Percentiles rank a stretch among this genome's conserved stretches.
Evolutionary conservation across 169 alveolate species (phyloP).

Genomic region (Plasmodium malariae): DNA sequence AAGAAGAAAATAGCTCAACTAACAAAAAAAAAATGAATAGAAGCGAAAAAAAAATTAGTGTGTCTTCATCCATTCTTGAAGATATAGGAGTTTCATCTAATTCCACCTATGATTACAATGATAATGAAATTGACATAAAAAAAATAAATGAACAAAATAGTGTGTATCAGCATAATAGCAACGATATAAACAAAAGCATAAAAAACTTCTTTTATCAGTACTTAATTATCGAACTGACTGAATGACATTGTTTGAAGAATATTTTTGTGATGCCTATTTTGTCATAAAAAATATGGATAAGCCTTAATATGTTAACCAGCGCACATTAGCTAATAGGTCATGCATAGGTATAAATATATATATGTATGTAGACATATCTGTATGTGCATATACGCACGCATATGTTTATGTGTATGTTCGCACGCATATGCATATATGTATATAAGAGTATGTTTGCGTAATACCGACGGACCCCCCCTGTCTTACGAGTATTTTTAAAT

Average conservation of each 20-base stretch:
- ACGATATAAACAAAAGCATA: neutral
- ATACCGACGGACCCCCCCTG: too few species aligned
- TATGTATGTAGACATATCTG: too few species aligned
- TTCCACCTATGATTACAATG: constrained; percentile 24
- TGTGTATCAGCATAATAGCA: neutral
- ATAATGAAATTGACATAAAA: constrained; percentile 37
- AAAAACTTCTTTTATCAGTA: constrained; percentile 62
- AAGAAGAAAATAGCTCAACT: neutral
- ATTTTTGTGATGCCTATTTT: too few species aligned
- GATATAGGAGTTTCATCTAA: constrained; percentile 25
- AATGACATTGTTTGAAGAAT: neutral
- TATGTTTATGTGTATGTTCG: too few species aligned
- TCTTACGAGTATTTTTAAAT: too few species aligned
- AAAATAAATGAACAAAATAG: constrained; percentile 53
- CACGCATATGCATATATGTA: too few species aligned
- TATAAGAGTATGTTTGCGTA: too few species aligned
- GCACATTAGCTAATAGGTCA: too few species aligned
- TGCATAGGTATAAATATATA: too few species aligned
- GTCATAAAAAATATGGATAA: too few species aligned
- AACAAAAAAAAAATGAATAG: neutral
- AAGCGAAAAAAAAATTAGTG: neutral
- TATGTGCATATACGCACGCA: too few species aligned
- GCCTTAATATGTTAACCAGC: too few species aligned
- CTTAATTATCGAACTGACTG: constrained; percentile 57
- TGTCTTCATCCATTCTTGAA: neutral